Conservation (phyloP, 78 protist genomes). For the Emiliania huxleyi region DNA sequence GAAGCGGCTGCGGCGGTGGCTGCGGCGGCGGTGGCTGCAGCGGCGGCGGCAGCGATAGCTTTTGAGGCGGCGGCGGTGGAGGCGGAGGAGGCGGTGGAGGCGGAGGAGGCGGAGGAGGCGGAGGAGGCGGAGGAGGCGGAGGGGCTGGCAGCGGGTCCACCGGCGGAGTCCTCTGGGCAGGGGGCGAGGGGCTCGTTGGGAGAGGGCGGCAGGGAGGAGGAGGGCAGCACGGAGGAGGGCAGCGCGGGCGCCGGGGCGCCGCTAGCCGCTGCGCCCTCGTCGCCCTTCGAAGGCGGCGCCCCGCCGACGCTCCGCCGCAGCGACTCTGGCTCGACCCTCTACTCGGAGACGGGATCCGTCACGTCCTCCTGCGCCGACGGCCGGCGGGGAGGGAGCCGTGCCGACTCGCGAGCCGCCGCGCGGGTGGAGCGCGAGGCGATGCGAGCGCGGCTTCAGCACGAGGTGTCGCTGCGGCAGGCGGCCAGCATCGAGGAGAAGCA, state of each 20-base stretch:
- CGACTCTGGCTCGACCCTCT: neutral
- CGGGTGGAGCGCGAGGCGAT: neutral
- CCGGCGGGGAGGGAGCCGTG: neutral
- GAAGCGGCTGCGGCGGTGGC: no score
- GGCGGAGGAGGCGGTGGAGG: no score
- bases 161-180: neutral
- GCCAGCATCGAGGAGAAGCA: neutral
- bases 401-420: neutral
- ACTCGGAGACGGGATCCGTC: neutral
- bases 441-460: neutral
- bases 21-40: no score
- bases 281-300: neutral
- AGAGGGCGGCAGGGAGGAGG: no score
- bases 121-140: no score
- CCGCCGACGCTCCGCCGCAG: neutral
- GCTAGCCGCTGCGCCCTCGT: neutral
- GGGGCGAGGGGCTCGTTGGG: neutral
- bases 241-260: neutral
- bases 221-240: no score
- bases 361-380: neutral
- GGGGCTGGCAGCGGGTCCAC: neutral
- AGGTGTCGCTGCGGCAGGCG: neutral
- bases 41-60: no score
- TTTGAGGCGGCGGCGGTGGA: no score
- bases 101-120: neutral